These are phyloP conservation scores for Ophiocordyceps unilateralis DNA, from an alignment of 2,329 filamentous ascomycete species.

Conservation along the genomic window DNA sequence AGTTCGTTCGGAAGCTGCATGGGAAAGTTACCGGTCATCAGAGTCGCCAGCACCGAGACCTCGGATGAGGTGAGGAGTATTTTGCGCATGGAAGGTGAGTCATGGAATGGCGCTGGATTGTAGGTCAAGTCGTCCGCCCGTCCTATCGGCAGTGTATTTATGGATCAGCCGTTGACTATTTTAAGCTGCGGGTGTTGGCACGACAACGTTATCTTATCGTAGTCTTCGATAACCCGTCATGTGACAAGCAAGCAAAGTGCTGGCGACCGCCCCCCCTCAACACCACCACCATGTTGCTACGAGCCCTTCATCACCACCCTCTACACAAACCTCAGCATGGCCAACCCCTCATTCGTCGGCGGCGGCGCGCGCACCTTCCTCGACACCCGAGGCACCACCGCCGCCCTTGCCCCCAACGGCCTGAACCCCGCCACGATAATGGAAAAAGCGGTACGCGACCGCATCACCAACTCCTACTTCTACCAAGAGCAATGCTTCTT, in stretches of 20 bases:
- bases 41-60: conserved; percentile 50
- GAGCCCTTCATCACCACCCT: neutral
- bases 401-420: conserved; percentile 62
- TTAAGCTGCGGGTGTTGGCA: neutral
- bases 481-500: conserved; percentile 99
- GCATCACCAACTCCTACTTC: conserved; percentile 89
- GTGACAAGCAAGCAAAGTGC: too few species aligned
- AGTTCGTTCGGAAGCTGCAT: too few species aligned
- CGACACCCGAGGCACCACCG: conserved; percentile 74
- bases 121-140: neutral
- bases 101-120: neutral
- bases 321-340: conserved; percentile 7
- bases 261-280: too few species aligned
- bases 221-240: too few species aligned
- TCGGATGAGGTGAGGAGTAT: conserved; percentile 52
- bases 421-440: conserved; percentile 91
- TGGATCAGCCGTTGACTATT: neutral
- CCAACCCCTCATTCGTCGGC: conserved; percentile 38
- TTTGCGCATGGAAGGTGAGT: conserved; percentile 12
- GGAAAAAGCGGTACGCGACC: conserved; percentile 88
- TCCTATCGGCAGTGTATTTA: neutral
- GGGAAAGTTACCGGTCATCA: conserved; percentile 39
- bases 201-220: neutral
- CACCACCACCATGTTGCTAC: neutral
- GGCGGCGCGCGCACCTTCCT: conserved; percentile 72